These are phyloP conservation scores for Begonia peltatifolia DNA, from an alignment of 306 rosid species.

Conservation along the genomic window DNA sequence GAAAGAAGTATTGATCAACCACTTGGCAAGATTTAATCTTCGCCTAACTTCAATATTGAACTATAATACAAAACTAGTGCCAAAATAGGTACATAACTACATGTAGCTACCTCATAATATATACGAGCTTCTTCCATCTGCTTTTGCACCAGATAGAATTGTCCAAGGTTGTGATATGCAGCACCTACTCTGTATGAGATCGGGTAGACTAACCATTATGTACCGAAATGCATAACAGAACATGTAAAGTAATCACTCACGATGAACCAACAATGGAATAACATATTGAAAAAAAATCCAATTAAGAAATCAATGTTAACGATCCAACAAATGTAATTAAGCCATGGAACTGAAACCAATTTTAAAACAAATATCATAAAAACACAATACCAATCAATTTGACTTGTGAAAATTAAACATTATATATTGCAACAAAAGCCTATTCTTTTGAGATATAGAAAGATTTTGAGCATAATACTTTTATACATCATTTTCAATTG, in stretches of 20 bases:
- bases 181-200: constrained; percentile 45
- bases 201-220: background rate
- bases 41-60: background rate
- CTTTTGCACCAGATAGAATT: constrained; percentile 56
- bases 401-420: no score
- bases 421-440: no score
- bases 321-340: background rate
- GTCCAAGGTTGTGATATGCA: constrained; percentile 85
- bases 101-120: constrained; percentile 49
- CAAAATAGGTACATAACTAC: background rate
- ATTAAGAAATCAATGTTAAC: background rate
- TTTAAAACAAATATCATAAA: background rate
- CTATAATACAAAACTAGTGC: background rate
- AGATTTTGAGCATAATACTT: no score
- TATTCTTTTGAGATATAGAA: no score
- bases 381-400: no score
- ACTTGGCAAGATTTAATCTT: background rate
- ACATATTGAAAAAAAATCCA: background rate
- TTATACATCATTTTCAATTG: no score
- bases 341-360: background rate
- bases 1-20: background rate
- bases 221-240: background rate
- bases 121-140: constrained; percentile 53
- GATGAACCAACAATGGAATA: no score
- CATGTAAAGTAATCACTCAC: background rate